A percentile compares a stretch with the other conserved stretches of the same genome.
phyloP scores from a whole-genome alignment of 257 asterid species.

The Gentiana macrophylla region DNA sequence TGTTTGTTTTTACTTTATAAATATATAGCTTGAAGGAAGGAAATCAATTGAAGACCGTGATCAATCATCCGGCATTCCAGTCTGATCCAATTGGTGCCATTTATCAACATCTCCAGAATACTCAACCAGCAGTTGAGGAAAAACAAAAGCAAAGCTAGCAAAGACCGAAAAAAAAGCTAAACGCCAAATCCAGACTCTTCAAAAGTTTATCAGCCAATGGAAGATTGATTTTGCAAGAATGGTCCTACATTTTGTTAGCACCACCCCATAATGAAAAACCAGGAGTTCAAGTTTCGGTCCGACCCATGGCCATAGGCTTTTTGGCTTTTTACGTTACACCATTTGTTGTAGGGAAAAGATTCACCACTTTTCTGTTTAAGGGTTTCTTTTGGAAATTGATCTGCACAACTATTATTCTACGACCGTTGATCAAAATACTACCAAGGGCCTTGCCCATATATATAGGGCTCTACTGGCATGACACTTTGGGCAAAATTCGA shows the following conservation, averaged over 20 bases:
- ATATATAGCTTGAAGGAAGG: constrained; percentile 54
- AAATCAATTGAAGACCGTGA: constrained; percentile 44
- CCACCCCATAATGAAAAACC: too few species aligned
- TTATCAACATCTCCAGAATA: constrained; percentile 56
- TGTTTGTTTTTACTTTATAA: constrained; percentile 7
- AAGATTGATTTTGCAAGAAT: constrained; percentile 14
- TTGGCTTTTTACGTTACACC: too few species aligned
- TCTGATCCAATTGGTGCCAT: constrained; percentile 66
- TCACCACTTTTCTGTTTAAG: too few species aligned
- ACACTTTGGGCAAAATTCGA: too few species aligned
- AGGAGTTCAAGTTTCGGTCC: too few species aligned
- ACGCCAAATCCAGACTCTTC: constrained; percentile 36
- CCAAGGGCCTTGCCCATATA: too few species aligned
- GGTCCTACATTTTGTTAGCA: background rate
- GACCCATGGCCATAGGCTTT: too few species aligned
- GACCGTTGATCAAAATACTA: too few species aligned
- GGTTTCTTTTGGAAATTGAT: too few species aligned
- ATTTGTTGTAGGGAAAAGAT: too few species aligned
- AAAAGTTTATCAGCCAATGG: constrained; percentile 40
- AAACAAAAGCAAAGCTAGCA: constrained; percentile 42
- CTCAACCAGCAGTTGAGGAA: constrained; percentile 47
- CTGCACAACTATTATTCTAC: too few species aligned
- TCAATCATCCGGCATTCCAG: constrained; percentile 47
- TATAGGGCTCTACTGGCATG: too few species aligned
- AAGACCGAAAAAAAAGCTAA: constrained; percentile 32